These are phyloP conservation scores for Rhizomucor miehei DNA, from an alignment of 371 early-diverging fungal genomes.

Conservation along the genomic window DNA sequence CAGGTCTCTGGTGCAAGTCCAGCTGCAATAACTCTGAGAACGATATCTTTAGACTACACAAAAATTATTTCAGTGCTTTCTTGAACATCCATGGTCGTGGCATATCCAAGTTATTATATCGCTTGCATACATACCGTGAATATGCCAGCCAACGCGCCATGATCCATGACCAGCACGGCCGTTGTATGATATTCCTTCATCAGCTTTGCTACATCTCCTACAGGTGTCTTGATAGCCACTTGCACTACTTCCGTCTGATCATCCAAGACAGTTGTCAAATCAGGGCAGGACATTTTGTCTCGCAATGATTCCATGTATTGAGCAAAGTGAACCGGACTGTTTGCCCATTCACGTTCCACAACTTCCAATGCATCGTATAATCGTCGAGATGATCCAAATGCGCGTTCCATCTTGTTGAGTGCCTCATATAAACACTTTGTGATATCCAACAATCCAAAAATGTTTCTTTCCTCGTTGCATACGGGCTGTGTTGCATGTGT, in stretches of 20 bases:
- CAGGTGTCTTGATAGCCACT: conserved; percentile 71
- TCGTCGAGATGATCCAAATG: conserved; percentile 77
- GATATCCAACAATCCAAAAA: conserved; percentile 91
- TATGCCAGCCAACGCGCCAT: conserved; percentile 82
- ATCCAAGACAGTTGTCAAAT: conserved; percentile 73
- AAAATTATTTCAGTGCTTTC: no score
- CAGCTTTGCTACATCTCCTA: conserved; percentile 79
- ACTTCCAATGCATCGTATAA: conserved; percentile 86
- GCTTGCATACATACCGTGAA: conserved; percentile 91
- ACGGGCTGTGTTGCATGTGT: conserved; percentile 54
- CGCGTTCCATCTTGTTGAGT: conserved; percentile 87
- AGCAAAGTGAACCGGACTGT: conserved; percentile 22
- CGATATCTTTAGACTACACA: conserved; percentile 75
- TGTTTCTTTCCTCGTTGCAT: conserved; percentile 79
- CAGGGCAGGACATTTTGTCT: conserved; percentile 78
- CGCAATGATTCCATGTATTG: conserved; percentile 44
- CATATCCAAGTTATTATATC: no score
- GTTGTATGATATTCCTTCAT: conserved; percentile 87
- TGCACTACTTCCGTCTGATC: conserved; percentile 60
- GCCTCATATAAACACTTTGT: conserved; percentile 93
- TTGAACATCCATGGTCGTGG: no score
- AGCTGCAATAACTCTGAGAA: conserved; percentile 89
- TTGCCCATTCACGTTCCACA: conserved; percentile 77
- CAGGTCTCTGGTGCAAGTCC: conserved; percentile 81
- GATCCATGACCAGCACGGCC: conserved; percentile 83